Evolutionary conservation across 2,329 filamentous ascomycete genomes (phyloP).

Genomic region (Annulohypoxylon truncatum): DNA sequence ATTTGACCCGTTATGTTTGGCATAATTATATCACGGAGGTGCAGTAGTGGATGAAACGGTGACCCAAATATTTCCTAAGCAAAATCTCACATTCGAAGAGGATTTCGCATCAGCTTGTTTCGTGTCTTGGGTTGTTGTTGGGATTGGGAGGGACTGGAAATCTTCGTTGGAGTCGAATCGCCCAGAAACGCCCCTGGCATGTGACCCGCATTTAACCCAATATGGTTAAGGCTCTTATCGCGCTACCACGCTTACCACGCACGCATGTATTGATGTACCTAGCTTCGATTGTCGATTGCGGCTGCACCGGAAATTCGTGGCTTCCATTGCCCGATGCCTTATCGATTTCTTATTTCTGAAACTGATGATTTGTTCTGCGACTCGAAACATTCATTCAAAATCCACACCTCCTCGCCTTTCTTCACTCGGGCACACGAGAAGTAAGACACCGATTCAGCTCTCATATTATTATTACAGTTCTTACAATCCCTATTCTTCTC

Average conservation of each 20-base stretch:
- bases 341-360: constrained; percentile 32
- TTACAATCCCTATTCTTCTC: background rate
- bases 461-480: background rate
- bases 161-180: constrained; percentile 15
- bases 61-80: background rate
- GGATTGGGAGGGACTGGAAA: constrained; percentile 2
- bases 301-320: constrained; percentile 35
- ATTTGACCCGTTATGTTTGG: background rate
- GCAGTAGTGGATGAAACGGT: constrained; percentile 15
- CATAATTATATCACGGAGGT: background rate
- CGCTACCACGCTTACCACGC: constrained; percentile 24
- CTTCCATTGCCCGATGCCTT: constrained; percentile 18
- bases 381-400: background rate
- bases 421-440: background rate
- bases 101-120: constrained; percentile 28
- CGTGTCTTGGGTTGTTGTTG: constrained; percentile 17
- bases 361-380: background rate
- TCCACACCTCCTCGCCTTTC: background rate
- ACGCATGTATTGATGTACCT: constrained; percentile 17
- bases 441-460: background rate
- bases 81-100: constrained; percentile 3
- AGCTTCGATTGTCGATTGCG: constrained; percentile 33
- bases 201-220: constrained; percentile 25
- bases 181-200: constrained; percentile 24
- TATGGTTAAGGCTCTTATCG: constrained; percentile 33